These are phyloP conservation scores for Sugiyamaella smithiae DNA, from an alignment of 805 yeast species.

Conservation along the genomic window DNA sequence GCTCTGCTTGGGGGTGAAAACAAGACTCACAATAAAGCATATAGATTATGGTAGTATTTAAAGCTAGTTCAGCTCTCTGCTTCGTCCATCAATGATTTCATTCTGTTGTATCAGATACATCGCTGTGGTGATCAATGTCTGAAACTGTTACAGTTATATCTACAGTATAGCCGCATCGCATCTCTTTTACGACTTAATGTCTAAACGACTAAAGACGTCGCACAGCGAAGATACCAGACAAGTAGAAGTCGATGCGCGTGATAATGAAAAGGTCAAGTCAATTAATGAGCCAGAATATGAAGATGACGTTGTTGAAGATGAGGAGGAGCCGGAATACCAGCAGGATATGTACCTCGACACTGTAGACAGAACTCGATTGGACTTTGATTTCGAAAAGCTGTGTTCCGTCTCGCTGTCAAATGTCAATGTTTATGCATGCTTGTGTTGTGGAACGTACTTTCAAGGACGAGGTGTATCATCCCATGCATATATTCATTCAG, in stretches of 20 bases:
- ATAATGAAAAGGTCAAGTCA: no score
- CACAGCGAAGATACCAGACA: not conserved
- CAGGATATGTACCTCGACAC: conserved; percentile 26
- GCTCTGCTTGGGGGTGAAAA: no score
- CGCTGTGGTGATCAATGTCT: no score
- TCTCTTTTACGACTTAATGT: no score
- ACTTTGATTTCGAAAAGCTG: conserved; percentile 67
- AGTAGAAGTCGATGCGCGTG: not conserved
- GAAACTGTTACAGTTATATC: no score
- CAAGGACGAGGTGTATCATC: conserved; percentile 66
- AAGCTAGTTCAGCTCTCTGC: no score
- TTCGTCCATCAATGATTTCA: no score
- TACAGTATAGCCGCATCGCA: not conserved
- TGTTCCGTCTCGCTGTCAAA: conserved; percentile 63
- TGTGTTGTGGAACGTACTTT: conserved; percentile 69
- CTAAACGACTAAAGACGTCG: conserved; percentile 1
- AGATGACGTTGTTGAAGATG: not conserved
- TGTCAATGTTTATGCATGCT: conserved; percentile 65
- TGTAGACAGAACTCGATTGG: conserved; percentile 45
- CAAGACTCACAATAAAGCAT: no score
- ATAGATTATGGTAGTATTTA: no score
- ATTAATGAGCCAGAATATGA: not conserved
- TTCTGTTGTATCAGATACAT: no score
- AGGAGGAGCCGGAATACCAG: not conserved
- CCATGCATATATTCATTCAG: conserved; percentile 65